Evolutionary conservation across 2,329 filamentous ascomycete species (phyloP), one percentile per base, ranked within the genome.

Genomic region (Colletotrichum sp.): DNA sequence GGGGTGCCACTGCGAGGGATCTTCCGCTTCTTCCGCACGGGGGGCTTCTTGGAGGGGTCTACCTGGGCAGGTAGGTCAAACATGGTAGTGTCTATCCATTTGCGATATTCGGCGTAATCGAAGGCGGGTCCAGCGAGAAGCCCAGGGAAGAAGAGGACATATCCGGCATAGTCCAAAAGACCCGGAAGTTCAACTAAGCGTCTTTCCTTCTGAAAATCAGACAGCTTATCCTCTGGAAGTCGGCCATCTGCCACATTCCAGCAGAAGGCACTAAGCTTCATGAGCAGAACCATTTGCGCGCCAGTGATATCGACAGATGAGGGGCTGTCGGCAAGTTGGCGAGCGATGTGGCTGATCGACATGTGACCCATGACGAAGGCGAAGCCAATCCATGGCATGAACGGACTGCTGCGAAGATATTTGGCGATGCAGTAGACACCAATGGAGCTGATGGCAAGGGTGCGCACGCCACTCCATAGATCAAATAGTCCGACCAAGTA

Each of bases 371-470:
- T 98, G 71, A 98, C 87, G 81, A 98, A 98, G 64, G 95, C 87
- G 83, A 99, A 99, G 73, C 92, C 95, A 64, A 98, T 88, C 97
- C 97, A 99, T 86, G 97, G 97, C 97, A 99, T 99, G 81, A 96
- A 94, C 1, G 95, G 95, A 24, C 95, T 96, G 43, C 82, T 83
- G 77, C 95, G 90, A 58, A 98, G 87, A 81, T 92, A 96, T 77
- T 93, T 91, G 66, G 96, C 94, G 78, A 99, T 97, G 76, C 89
- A 87, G 81, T 98, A 99, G 65, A 94, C 91, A 64, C 92, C 96
- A 21, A 89, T 90, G 1, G 96, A 92, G 81, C 94, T 95, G 81
- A 98, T 92, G 72, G 94, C 82, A 51, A 99, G 86, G 4, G 96
- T 98, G 51, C 90, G 89, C 16, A 97, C 84, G 70, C 97, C 97